A percentile compares a stretch with the other conserved stretches of the same genome.
These are phyloP conservation scores for Botrytis medusae DNA, from an alignment of 2,329 filamentous ascomycete genomes.

Conservation along the genomic window DNA sequence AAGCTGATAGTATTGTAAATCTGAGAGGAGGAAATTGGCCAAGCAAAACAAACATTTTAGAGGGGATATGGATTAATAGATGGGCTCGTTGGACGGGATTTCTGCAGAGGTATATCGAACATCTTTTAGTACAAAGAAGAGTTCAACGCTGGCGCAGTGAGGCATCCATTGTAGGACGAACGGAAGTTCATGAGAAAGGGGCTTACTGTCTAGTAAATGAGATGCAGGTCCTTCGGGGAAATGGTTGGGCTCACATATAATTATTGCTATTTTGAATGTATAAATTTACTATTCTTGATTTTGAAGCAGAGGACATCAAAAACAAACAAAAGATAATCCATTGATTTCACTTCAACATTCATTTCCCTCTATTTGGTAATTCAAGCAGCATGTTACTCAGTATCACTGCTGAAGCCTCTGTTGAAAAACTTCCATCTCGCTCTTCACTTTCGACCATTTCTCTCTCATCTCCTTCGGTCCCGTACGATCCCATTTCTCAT, in stretches of 20 bases:
- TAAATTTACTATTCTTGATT: neutral
- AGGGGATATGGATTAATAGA: constrained; percentile 60
- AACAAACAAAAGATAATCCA: neutral
- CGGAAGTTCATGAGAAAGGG: constrained; percentile 45
- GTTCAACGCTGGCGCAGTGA: constrained; percentile 32
- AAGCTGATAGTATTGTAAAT: constrained; percentile 45
- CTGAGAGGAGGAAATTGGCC: constrained; percentile 30
- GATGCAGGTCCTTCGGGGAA: constrained; percentile 58
- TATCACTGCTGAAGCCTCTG: neutral
- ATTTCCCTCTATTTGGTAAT: neutral
- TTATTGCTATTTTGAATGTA: neutral
- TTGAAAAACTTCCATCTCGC: constrained; percentile 10
- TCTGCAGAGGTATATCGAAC: constrained; percentile 36
- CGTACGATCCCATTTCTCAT: constrained; percentile 43
- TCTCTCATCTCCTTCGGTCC: constrained; percentile 31
- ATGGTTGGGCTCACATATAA: constrained; percentile 56
- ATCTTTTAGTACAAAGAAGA: constrained; percentile 29
- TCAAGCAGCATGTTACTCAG: neutral
- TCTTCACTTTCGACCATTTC: constrained; percentile 20
- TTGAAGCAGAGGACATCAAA: neutral
- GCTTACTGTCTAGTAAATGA: constrained; percentile 58
- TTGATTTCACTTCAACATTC: neutral
- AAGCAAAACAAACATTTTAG: constrained; percentile 45
- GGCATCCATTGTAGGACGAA: constrained; percentile 40
- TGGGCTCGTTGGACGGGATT: constrained; percentile 48